Evolutionary conservation across 192 early-diverging fungal genomes (phyloP), one percentile per base, ranked within the genome.

Genomic region (Anaeromyces robustus): DNA sequence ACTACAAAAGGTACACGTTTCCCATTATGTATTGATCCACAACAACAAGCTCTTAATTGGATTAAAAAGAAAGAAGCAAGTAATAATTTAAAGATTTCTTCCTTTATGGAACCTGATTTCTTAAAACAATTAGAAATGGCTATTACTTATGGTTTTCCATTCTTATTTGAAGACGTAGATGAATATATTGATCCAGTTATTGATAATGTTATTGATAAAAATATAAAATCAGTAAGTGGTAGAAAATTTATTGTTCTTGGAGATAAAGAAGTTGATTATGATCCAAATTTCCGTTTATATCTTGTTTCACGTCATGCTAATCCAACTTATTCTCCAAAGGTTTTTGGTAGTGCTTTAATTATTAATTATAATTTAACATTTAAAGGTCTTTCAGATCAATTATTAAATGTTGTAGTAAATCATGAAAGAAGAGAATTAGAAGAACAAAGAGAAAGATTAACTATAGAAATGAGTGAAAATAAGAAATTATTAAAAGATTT

Each of bases 131-230:
- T 90, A 80, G 89, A 90, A 83, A 90, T 90, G 89, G 88, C 89
- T 2, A 83, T 90, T 16, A 90, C 89, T 12, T 90, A 90, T 80
- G 89, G 89, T 29, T 90, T 90, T 79, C 89, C 89, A 30, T 90
- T 89, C 85, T 79, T 90, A 18, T 90, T 90, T 82, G 89, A 90
- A 83, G 89, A 90, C 79, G 89, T 90, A 7, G 89, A 90, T 82
- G 89, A 90, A 80, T 90, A 90, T 83, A 90, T 90, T 79, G 89
- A 90, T 82, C 89, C 89, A 0, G 89, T 90, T 3, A 90, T 90
- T 79, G 89, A 90, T 83, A 90, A 90, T 83, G 79, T 90, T 37
- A 85, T 90, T 31, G 89, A 90, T 82, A 90, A 90, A 80, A 90
- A 90, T 83, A 85, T 90, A 79, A 87, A 87, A 77, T 28, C 79